Percentiles rank a stretch among this genome's conserved stretches.
Evolutionary conservation across 192 early-diverging fungal species (phyloP).

Genomic region (Coemansia sp.): DNA sequence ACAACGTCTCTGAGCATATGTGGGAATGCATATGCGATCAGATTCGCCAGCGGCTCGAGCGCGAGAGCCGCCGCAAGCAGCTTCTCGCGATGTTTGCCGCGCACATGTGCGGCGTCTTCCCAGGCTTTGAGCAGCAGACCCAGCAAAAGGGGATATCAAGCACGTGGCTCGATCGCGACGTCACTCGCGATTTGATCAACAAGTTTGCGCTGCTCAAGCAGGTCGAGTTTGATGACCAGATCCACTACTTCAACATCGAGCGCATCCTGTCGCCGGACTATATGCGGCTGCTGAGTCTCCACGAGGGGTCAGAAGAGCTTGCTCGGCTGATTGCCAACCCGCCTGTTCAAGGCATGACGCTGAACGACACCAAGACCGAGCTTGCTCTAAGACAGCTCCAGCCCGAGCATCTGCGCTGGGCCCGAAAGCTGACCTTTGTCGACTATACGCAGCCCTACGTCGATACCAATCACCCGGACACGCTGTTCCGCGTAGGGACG

Average conservation of each 20-base stretch:
- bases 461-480: constrained; percentile 49
- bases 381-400: constrained; percentile 45
- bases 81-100: constrained; percentile 50
- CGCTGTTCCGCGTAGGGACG: constrained; percentile 51
- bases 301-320: constrained; percentile 35
- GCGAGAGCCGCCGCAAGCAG: constrained; percentile 53
- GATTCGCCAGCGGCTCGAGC: constrained; percentile 50
- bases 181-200: constrained; percentile 51
- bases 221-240: constrained; percentile 41
- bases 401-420: constrained; percentile 52
- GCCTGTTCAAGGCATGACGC: constrained; percentile 45
- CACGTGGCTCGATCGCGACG: constrained; percentile 50
- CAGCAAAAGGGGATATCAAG: constrained; percentile 42
- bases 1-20: constrained; percentile 47
- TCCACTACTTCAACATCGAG: constrained; percentile 54
- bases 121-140: constrained; percentile 47
- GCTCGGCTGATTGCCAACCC: constrained; percentile 24
- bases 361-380: constrained; percentile 51
- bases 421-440: constrained; percentile 52
- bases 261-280: constrained; percentile 39
- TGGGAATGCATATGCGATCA: constrained; percentile 47
- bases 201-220: constrained; percentile 51
- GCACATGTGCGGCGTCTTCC: constrained; percentile 52
- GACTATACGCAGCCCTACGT: constrained; percentile 54
- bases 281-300: constrained; percentile 20